Percentiles rank a stretch among this genome's conserved stretches.
Evolutionary conservation across 2,329 filamentous ascomycete species (phyloP).

Genomic region (Verticillium longisporum): DNA sequence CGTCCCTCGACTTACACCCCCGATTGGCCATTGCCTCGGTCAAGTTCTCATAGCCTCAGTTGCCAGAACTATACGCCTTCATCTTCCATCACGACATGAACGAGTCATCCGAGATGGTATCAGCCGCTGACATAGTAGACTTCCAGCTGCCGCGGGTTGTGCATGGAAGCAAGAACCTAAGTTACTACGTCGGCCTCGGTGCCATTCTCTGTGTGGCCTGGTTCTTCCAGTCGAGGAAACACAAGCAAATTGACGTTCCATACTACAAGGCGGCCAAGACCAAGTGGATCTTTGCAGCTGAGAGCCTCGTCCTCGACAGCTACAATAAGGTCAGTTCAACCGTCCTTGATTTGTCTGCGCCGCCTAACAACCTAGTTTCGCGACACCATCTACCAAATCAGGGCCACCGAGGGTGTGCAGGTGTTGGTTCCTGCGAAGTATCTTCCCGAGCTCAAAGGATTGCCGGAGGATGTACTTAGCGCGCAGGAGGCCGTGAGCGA

Average conservation of each 20-base stretch:
- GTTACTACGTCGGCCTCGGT: constrained; percentile 33
- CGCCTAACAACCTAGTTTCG: constrained; percentile 28
- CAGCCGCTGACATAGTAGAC: constrained; percentile 13
- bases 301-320: constrained; percentile 38
- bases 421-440: constrained; percentile 38
- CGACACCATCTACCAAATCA: constrained; percentile 43
- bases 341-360: background rate
- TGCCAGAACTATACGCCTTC: background rate
- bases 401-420: constrained; percentile 41
- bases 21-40: background rate
- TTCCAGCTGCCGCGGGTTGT: constrained; percentile 19
- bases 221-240: constrained; percentile 27
- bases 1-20: background rate
- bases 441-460: constrained; percentile 37
- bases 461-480: constrained; percentile 42
- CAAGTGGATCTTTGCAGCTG: constrained; percentile 45
- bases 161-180: constrained; percentile 21
- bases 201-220: constrained; percentile 28
- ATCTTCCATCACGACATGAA: constrained; percentile 4
- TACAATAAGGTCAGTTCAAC: constrained; percentile 36
- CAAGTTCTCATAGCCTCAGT: background rate
- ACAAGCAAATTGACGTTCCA: constrained; percentile 28
- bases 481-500: constrained; percentile 41
- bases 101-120: constrained; percentile 9
- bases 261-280: constrained; percentile 40